These are phyloP conservation scores for Tetracentron sinense DNA, from an alignment of 164 flowering plant species.

Conservation along the genomic window DNA sequence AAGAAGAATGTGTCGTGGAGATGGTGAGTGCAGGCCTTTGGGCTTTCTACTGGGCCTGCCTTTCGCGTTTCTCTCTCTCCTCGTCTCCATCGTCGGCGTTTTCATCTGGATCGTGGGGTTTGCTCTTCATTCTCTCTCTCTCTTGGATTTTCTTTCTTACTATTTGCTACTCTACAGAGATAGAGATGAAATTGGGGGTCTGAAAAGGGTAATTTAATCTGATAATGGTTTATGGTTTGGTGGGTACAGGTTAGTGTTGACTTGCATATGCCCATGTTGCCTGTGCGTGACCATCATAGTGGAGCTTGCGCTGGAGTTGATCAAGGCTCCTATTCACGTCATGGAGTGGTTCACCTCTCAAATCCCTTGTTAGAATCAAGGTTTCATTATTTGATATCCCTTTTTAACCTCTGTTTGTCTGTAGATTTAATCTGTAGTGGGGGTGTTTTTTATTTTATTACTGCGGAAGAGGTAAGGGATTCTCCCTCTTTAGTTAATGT, in stretches of 20 bases:
- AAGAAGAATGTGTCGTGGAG: too few species aligned
- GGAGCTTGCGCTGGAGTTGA: constrained; percentile 49
- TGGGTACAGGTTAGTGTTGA: constrained; percentile 38
- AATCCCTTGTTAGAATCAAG: constrained; percentile 54
- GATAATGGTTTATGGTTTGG: neutral
- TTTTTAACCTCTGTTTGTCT: too few species aligned
- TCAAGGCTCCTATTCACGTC: constrained; percentile 62
- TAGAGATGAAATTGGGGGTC: too few species aligned
- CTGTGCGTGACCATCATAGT: constrained; percentile 63
- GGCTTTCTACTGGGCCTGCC: neutral
- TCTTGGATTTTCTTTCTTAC: neutral
- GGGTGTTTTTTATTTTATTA: too few species aligned
- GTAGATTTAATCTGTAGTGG: too few species aligned
- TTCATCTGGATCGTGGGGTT: neutral
- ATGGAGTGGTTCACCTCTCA: constrained; percentile 69
- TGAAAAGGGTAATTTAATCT: neutral
- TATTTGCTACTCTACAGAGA: neutral
- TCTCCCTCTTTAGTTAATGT: too few species aligned
- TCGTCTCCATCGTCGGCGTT: neutral
- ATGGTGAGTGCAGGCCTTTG: too few species aligned
- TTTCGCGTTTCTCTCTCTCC: neutral
- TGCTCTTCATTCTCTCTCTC: neutral
- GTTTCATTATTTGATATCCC: too few species aligned
- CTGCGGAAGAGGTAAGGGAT: too few species aligned
- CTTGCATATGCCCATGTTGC: constrained; percentile 64